Evolutionary conservation across 1,284 basidiomycete species (phyloP).

Genomic region (Fistulina hepatica): DNA sequence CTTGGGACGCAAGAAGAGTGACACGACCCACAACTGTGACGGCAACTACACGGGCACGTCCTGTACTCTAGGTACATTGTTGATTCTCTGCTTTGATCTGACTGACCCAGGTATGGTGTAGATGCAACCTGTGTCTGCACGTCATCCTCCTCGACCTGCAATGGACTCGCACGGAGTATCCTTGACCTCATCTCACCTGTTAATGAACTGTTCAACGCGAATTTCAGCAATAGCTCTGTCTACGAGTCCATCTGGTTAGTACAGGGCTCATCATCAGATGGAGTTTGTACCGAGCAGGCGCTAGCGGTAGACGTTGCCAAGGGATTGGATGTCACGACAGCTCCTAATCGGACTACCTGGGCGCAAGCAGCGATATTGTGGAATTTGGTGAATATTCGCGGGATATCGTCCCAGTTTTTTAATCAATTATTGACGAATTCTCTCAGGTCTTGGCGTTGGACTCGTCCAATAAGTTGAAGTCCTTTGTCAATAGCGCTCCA

Average conservation of each 20-base stretch:
- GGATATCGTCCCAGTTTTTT: constrained; percentile 27
- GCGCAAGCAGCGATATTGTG: constrained; percentile 48
- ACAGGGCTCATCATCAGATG: constrained; percentile 30
- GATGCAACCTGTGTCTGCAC: constrained; percentile 56
- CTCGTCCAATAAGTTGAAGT: constrained; percentile 30
- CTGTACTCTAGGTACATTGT: constrained; percentile 45
- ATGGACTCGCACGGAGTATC: constrained; percentile 42
- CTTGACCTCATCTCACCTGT: constrained; percentile 36
- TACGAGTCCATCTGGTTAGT: constrained; percentile 40
- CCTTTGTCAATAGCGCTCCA: constrained; percentile 35
- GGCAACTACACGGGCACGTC: constrained; percentile 33
- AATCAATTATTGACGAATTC: too few relatives aligned
- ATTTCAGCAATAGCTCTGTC: constrained; percentile 32
- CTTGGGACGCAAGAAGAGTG: constrained; percentile 25
- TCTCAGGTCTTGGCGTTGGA: too few relatives aligned
- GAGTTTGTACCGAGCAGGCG: constrained; percentile 41
- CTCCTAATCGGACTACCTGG: constrained; percentile 44
- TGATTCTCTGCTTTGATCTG: not conserved
- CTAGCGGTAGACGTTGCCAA: constrained; percentile 45
- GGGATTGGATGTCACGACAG: constrained; percentile 26
- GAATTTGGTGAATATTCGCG: constrained; percentile 43
- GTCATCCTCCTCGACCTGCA: constrained; percentile 32
- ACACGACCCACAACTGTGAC: constrained; percentile 24
- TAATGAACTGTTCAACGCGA: constrained; percentile 39
- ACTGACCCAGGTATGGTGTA: constrained; percentile 18